Base-by-base conservation (phyloP, 345 rosid genomes). In the Sonneratia alba region DNA sequence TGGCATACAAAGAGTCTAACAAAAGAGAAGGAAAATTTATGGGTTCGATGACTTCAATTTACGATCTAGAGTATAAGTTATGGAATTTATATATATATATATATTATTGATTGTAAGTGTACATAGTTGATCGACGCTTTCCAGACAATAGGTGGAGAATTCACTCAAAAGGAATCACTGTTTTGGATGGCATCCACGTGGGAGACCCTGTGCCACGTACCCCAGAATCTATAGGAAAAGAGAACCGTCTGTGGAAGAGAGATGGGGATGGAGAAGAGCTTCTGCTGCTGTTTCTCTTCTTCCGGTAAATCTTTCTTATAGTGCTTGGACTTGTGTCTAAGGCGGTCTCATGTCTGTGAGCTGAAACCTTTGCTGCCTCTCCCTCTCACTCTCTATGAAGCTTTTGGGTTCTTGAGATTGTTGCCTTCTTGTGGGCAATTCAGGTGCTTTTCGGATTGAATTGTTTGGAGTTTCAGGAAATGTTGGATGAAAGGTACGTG, bases 121-220 rank as follows among this genome's bases (percentile, higher is more conserved):
- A 27, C 32, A 27, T 27, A 27, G 32, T 27, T 27, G 32, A 27
- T 27, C 32, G 32, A 27, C 32, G 32, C 32, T 27, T 27, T 27
- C 32, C 32, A 27, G 32, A 27, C 32, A 27, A 27, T 1, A 27
- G 32, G 32, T 27, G 32, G 32, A 27, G 32, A 27, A 27, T 27
- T 27, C 32, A 27, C 32, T 27, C 32, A 8, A 4, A 40, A 40
- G 51, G 21, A 27, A 71, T 62, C 6, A 70, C 47, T 36, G 61
- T 65, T 59, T 22, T 65, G 49, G 67, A 72, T 51, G 21, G 74
- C 22, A 43, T 42, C 81, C 79, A 83, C 90, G 90, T 84, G 88
- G 87, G 85, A 63, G 27, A 22, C 16, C 53, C 76, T 69, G 55
- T 74, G 76, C 93, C 93, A 78, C 83, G 72, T 38, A 68, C 57